Conservation (phyloP, 371 early-diverging fungal genomes). For the Lichtheimia corymbifera region DNA sequence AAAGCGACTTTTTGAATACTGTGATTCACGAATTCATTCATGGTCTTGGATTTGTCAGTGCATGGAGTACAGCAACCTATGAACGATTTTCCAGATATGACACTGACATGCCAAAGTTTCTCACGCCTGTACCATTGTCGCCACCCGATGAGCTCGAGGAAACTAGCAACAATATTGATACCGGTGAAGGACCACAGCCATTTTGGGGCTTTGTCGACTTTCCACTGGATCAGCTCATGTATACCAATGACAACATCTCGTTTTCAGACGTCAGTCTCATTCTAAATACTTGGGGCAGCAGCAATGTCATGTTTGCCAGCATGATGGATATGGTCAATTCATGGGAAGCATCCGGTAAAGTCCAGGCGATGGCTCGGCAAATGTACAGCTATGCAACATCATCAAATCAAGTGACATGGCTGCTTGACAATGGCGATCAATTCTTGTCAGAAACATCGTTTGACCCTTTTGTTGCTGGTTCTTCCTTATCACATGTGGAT, state of each 20-base stretch:
- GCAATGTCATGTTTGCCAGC: conserved; percentile 28
- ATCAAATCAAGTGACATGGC: conserved; percentile 7
- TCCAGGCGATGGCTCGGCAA: conserved; percentile 6
- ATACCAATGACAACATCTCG: conserved; percentile 7
- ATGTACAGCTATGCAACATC: conserved; percentile 24
- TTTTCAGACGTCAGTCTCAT: conserved; percentile 17
- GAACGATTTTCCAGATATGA: conserved; percentile 21
- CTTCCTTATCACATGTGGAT: conserved; percentile 45
- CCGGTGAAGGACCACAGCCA: conserved; percentile 23
- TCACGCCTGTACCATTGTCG: conserved; percentile 30
- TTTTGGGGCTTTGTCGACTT: conserved; percentile 53
- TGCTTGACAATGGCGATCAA: background rate
- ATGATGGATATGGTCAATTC: conserved; percentile 38
- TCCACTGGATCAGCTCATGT: conserved; percentile 38
- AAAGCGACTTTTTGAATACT: conserved; percentile 54
- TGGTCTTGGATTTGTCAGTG: conserved; percentile 67
- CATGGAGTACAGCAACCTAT: conserved; percentile 49
- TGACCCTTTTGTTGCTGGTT: conserved; percentile 34
- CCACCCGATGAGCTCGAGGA: conserved; percentile 21
- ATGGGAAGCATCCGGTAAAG: conserved; percentile 25
- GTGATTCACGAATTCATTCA: conserved; percentile 65
- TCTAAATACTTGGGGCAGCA: conserved; percentile 28
- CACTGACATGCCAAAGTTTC: conserved; percentile 15
- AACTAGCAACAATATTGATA: background rate
- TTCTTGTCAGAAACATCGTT: conserved; percentile 38